Base-by-base conservation (phyloP, 352 stramenopile genomes). In the Phytophthora sp. region DNA sequence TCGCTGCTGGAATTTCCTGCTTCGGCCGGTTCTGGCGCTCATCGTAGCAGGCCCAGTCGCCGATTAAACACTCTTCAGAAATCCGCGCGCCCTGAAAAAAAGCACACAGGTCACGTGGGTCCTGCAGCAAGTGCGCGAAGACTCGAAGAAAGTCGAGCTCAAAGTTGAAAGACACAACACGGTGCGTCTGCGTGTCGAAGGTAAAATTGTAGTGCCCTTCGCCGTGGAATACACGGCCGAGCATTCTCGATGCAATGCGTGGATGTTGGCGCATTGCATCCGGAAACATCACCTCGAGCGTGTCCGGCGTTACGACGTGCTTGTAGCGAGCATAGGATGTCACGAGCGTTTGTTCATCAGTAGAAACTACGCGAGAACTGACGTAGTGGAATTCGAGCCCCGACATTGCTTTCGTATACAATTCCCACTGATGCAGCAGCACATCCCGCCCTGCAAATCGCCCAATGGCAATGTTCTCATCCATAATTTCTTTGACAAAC, bases 271-370 rank as follows among this genome's bases (percentile, higher is more conserved):
- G 37, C 12, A 81, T 41, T 1, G 82, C 43, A 13, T 81, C 61
- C 18, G 78, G 80, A 48, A 88, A 87, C 62, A 88, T 85, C 24
- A 79, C 46, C 27, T 78, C 64, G 28, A 90, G 54, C 9, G 77
- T 88, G 24, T 72, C 66, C 9, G 53, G 43, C 11, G 79, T 78
- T 41, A 89, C 72, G 12, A 73, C 24, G 17, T 75, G 54, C 20
- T 74, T 72, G 49, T 80, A 87, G 31, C 55, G 72, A 30, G 76
- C 76, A 11, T 69, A 54, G 4, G 74, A 76, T 0, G 66, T 75
- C 23, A 87, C 75, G 21, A 85, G 66, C 9, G 76, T 67, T 12
- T 31, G 42, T 5, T 34, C 56, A 2, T 44, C 32, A 1, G 21
- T 15, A 3, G 63, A 65, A 12, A 77, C 38, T 11, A 80, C 71